Percentiles rank a stretch among this genome's conserved stretches.
Evolutionary conservation across 805 yeast genomes (phyloP).

Genomic region (Kurtzmaniella cleridarum): DNA sequence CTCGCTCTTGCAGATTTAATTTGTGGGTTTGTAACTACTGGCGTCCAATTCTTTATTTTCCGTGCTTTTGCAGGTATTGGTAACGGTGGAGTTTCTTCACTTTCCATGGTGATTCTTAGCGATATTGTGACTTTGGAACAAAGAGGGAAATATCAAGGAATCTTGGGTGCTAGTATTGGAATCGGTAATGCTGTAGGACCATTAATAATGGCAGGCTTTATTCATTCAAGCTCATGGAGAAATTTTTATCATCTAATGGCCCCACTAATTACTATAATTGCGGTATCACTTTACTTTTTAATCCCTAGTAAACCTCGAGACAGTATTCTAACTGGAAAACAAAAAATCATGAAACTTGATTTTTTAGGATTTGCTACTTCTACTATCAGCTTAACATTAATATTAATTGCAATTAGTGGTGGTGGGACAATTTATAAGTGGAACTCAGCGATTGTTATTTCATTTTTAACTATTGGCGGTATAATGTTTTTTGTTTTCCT

Average conservation of each 20-base stretch:
- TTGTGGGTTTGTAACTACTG: constrained; percentile 47
- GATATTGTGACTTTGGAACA: constrained; percentile 50
- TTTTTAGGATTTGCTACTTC: constrained; percentile 10
- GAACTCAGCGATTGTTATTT: constrained; percentile 11
- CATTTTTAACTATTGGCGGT: constrained; percentile 14
- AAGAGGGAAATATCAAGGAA: constrained; percentile 55
- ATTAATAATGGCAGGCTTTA: constrained; percentile 47
- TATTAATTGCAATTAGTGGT: constrained; percentile 12
- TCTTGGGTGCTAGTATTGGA: constrained; percentile 46
- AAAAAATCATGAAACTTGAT: constrained; percentile 10
- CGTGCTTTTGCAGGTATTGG: constrained; percentile 56
- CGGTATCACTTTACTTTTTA: constrained; percentile 23
- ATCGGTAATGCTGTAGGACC: constrained; percentile 54
- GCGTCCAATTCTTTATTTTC: constrained; percentile 44
- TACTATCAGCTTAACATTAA: constrained; percentile 8
- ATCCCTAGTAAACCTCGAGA: constrained; percentile 31
- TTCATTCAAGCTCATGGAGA: constrained; percentile 45
- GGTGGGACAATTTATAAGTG: constrained; percentile 13
- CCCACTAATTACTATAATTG: constrained; percentile 34
- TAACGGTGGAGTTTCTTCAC: constrained; percentile 46
- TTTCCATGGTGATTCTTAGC: constrained; percentile 48
- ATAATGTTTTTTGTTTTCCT: constrained; percentile 15
- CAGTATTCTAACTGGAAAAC: constrained; percentile 19
- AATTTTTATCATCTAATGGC: constrained; percentile 46
- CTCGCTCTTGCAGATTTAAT: constrained; percentile 42